Evolutionary conservation across 805 yeast species (phyloP).

Genomic region (Candida orba): DNA sequence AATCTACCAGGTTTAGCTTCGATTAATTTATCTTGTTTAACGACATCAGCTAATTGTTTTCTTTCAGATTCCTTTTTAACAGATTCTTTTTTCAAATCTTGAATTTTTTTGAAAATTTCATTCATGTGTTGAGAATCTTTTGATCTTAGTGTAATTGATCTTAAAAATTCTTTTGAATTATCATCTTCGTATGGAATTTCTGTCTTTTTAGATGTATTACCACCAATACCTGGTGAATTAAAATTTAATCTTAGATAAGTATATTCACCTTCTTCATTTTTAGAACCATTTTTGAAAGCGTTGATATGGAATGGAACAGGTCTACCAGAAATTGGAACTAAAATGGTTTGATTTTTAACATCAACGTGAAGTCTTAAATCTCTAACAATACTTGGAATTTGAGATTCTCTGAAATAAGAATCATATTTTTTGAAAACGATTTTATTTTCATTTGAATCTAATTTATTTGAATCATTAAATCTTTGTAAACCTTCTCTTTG

Average conservation of each 20-base stretch:
- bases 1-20: slow-evolving; percentile 82
- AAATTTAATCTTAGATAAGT: slow-evolving; percentile 86
- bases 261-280: slow-evolving; percentile 93
- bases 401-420: slow-evolving; percentile 88
- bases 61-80: slow-evolving; percentile 86
- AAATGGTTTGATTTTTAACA: slow-evolving; percentile 77
- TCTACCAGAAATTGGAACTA: slow-evolving; percentile 87
- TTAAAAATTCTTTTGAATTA: slow-evolving; percentile 76
- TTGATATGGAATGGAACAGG: slow-evolving; percentile 98
- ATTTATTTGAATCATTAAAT: slow-evolving; percentile 73
- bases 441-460: slow-evolving; percentile 48
- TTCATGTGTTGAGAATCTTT: slow-evolving; percentile 87
- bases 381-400: slow-evolving; percentile 75
- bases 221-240: slow-evolving; percentile 86
- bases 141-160: slow-evolving; percentile 82
- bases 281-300: slow-evolving; percentile 88
- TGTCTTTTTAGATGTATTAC: slow-evolving; percentile 49
- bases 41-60: slow-evolving; percentile 89
- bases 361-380: slow-evolving; percentile 87
- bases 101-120: slow-evolving; percentile 82
- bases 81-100: slow-evolving; percentile 87
- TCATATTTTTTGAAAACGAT: slow-evolving; percentile 88
- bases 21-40: slow-evolving; percentile 79
- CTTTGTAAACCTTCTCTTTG: slow-evolving; percentile 82
- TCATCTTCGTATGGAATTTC: slow-evolving; percentile 90